These are phyloP conservation scores for Neofusicoccum umdonicola DNA, from an alignment of 2,329 filamentous ascomycete species.

Conservation along the genomic window DNA sequence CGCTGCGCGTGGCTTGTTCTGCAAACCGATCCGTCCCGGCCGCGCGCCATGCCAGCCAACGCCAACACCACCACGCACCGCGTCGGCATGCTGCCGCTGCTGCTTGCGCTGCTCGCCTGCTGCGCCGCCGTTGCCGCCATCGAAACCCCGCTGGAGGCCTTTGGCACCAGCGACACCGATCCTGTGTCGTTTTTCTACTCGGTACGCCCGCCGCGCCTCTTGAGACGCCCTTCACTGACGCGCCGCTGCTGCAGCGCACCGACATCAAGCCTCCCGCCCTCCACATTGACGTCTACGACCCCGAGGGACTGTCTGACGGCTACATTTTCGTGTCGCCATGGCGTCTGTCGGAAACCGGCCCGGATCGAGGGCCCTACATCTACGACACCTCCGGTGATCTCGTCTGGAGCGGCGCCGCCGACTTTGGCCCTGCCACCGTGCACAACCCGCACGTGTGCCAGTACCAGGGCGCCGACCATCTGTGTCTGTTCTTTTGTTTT, in stretches of 20 bases:
- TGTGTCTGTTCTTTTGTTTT: slow-evolving; percentile 40
- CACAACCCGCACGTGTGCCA: slow-evolving; percentile 49
- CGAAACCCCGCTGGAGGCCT: background rate
- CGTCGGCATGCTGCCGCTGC: background rate
- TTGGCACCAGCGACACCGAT: background rate
- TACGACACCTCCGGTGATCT: slow-evolving; percentile 48
- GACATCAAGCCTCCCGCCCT: too few species aligned
- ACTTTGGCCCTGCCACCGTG: slow-evolving; percentile 47
- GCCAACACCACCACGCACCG: too few species aligned
- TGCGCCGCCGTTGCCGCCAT: background rate
- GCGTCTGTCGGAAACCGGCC: slow-evolving; percentile 29
- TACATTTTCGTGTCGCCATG: slow-evolving; percentile 54
- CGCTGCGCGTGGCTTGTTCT: too few species aligned
- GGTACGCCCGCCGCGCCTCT: background rate
- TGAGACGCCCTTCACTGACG: background rate
- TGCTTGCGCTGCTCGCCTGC: background rate
- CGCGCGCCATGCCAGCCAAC: too few species aligned
- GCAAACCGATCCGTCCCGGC: too few species aligned
- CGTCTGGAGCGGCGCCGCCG: slow-evolving; percentile 50
- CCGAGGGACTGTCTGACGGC: slow-evolving; percentile 25
- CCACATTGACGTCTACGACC: too few species aligned
- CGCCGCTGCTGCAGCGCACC: too few species aligned
- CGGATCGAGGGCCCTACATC: slow-evolving; percentile 51
- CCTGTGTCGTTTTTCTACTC: background rate
- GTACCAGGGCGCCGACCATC: slow-evolving; percentile 50